Evolutionary conservation across 2,329 filamentous ascomycete genomes (phyloP), one percentile per base, ranked within the genome.

Genomic region (Furcasterigmium sp.): DNA sequence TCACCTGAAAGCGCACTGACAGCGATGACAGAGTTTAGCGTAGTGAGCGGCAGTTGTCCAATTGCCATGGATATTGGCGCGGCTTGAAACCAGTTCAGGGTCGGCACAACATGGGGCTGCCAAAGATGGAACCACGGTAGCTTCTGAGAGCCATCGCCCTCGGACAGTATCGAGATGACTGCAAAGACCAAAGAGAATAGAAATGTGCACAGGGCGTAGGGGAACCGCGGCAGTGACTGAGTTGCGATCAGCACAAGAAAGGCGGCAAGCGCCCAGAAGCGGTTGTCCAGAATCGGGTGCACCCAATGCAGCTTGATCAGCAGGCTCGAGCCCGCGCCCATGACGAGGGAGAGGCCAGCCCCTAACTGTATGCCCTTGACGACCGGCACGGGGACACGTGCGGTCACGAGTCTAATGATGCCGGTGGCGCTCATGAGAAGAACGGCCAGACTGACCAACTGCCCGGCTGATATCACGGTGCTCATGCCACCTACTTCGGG

Each of bases 351-450:
- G 38, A 97, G 70, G 2, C 91, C 91, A 5, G 91, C 91, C 29
- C 91, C 91, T 38, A 96, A 80, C 64, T 97, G 93, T 51, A 97
- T 96, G 23, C 91, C 91, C 60, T 95, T 95, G 42, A 97, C 84
- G 1, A 97, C 85, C 0, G 91, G 87, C 13, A 91, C 79, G 1
- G 91, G 91, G 8, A 94, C 85, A 13, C 82, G 72, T n/a, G 72
- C 67, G 8, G 86, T 83, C 41, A 88, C 82, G 74, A 82, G 85
- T 45, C 74, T 75, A 25, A 96, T 70, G n/a, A 93, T 65, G 1
- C 91, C 88, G 0, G 89, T 94, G 5, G 82, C 59, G 56, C 85
- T 91, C 59, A 96, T 81, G 1, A 94, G 7, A 8, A 91, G 73
- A 8, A 96, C 84, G 18, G 84, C 76, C 7, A 69, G 68, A 2